phyloP scores from a whole-genome alignment of 352 stramenopile species.

The Phytophthora ohioensis region DNA sequence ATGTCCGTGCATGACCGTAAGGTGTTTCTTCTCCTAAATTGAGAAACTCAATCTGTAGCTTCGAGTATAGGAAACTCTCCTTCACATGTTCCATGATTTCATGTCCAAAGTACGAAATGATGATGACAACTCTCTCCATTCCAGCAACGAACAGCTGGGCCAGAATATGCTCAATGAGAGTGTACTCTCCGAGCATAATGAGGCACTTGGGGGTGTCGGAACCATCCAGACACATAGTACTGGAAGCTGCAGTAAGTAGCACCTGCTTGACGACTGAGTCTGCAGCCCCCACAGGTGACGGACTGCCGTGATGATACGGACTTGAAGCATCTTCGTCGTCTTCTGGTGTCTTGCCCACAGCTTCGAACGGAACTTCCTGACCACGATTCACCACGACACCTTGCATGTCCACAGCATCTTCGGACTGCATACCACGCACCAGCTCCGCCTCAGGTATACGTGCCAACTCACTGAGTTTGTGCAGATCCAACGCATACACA shows the following conservation, averaged over 20 bases:
- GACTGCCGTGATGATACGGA: not conserved
- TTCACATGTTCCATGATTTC: slow-evolving; percentile 88
- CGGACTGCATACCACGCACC: slow-evolving; percentile 75
- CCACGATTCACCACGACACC: slow-evolving; percentile 81
- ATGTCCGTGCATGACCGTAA: slow-evolving; percentile 76
- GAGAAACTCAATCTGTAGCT: slow-evolving; percentile 86
- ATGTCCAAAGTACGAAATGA: slow-evolving; percentile 83
- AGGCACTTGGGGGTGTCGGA: slow-evolving; percentile 87
- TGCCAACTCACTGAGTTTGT: slow-evolving; percentile 71
- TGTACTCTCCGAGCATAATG: slow-evolving; percentile 78
- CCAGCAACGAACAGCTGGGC: slow-evolving; percentile 84
- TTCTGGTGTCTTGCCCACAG: slow-evolving; percentile 63
- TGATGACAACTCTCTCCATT: slow-evolving; percentile 87
- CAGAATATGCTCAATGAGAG: slow-evolving; percentile 84
- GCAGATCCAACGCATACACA: slow-evolving; percentile 77
- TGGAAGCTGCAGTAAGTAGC: slow-evolving; percentile 81
- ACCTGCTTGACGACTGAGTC: slow-evolving; percentile 66
- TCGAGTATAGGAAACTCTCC: slow-evolving; percentile 73
- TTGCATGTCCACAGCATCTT: slow-evolving; percentile 84
- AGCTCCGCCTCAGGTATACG: slow-evolving; percentile 73
- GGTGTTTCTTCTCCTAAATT: slow-evolving; percentile 83
- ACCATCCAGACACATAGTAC: slow-evolving; percentile 80
- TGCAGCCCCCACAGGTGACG: not conserved
- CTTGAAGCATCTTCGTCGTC: slow-evolving; percentile 24
- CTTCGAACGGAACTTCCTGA: slow-evolving; percentile 83